Evolutionary conservation across 2,329 filamentous ascomycete genomes (phyloP).

Genomic region (Amesomyces nigricolor): DNA sequence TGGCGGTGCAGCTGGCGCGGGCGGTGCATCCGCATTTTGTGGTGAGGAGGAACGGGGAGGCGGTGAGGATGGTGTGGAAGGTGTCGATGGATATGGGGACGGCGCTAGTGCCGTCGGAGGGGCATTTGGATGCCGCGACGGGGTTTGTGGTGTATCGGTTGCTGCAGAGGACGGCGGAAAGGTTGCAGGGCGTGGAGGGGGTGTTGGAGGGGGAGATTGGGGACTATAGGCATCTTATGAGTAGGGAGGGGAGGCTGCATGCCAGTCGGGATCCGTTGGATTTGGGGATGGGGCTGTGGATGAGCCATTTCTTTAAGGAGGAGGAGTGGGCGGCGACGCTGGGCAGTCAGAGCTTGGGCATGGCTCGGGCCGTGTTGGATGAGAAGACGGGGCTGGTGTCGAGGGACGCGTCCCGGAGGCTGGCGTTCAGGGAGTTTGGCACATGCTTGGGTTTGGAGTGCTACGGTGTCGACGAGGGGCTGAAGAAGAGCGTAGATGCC

Average conservation of each 20-base stretch:
- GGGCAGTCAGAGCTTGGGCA: slow-evolving; percentile 27
- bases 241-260: slow-evolving; percentile 37
- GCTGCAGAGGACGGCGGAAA: slow-evolving; percentile 38
- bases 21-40: slow-evolving; percentile 51
- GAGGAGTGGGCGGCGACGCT: slow-evolving; percentile 45
- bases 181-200: slow-evolving; percentile 23
- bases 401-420: slow-evolving; percentile 28
- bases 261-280: slow-evolving; percentile 49
- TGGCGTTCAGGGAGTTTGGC: slow-evolving; percentile 52
- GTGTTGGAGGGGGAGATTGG: slow-evolving; percentile 43
- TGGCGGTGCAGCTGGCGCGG: slow-evolving; percentile 47
- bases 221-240: slow-evolving; percentile 47
- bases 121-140: slow-evolving; percentile 51
- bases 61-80: slow-evolving; percentile 49
- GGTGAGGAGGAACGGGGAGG: slow-evolving; percentile 16
- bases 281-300: slow-evolving; percentile 56
- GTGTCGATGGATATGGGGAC: slow-evolving; percentile 43
- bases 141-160: slow-evolving; percentile 47
- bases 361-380: slow-evolving; percentile 27
- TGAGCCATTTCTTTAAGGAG: slow-evolving; percentile 44
- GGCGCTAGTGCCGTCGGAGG: slow-evolving; percentile 45
- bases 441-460: slow-evolving; percentile 44
- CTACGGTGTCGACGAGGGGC: slow-evolving; percentile 32
- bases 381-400: slow-evolving; percentile 22
- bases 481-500: slow-evolving; percentile 25